These are phyloP conservation scores for Alternaria burnsii DNA, from an alignment of 2,329 filamentous ascomycete genomes.

Conservation along the genomic window DNA sequence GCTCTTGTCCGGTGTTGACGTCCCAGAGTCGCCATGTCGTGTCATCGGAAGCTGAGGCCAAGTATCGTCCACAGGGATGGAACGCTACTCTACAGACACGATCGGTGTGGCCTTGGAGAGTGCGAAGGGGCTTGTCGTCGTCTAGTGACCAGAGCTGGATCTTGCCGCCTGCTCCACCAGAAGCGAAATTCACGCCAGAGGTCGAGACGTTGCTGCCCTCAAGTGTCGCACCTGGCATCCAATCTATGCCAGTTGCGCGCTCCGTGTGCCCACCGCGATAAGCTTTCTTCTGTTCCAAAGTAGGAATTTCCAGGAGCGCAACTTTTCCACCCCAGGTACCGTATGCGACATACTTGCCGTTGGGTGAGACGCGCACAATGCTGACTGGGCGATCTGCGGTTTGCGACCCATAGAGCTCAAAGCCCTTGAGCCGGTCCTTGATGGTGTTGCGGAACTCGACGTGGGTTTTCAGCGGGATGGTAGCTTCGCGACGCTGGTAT, in stretches of 20 bases:
- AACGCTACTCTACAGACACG: constrained; percentile 94
- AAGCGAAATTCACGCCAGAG: constrained; percentile 82
- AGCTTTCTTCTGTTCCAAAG: constrained; percentile 76
- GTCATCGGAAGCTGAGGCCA: constrained; percentile 94
- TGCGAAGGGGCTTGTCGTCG: constrained; percentile 84
- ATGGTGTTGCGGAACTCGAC: constrained; percentile 90
- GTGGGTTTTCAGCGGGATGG: constrained; percentile 86
- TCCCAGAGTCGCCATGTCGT: constrained; percentile 98
- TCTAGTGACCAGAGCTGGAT: constrained; percentile 90
- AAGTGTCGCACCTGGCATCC: constrained; percentile 84
- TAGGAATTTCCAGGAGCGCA: constrained; percentile 84
- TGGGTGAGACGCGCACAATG: constrained; percentile 89
- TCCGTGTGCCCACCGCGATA: constrained; percentile 84
- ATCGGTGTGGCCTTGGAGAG: constrained; percentile 81
- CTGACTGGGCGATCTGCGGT: constrained; percentile 90
- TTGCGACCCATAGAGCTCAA: constrained; percentile 93
- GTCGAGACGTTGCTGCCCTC: constrained; percentile 74
- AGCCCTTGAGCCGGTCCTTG: constrained; percentile 81
- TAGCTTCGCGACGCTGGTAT: constrained; percentile 80
- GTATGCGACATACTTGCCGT: constrained; percentile 81
- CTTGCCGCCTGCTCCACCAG: constrained; percentile 86
- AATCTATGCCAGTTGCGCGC: constrained; percentile 88
- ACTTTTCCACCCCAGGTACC: constrained; percentile 94
- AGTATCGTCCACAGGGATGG: constrained; percentile 87
- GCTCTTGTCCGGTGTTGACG: constrained; percentile 81